Conservation (phyloP, 371 early-diverging fungal species). For the Actinomortierella ambigua region DNA sequence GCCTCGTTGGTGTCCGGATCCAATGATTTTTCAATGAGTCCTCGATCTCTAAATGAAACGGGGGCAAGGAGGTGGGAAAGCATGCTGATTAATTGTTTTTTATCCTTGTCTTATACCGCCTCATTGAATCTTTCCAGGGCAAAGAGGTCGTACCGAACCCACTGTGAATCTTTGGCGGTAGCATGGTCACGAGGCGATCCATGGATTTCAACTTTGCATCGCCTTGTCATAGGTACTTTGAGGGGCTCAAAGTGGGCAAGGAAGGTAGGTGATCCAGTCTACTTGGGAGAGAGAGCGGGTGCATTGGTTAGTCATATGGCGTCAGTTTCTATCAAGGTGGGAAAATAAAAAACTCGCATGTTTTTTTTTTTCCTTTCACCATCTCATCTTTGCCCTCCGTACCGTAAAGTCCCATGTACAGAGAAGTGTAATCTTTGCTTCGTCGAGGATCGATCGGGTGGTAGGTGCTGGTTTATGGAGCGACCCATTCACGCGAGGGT, state of each 20-base stretch:
- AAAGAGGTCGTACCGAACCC: conserved; percentile 69
- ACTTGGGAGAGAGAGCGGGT: no score
- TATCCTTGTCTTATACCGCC: background rate
- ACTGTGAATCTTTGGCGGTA: conserved; percentile 66
- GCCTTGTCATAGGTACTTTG: conserved; percentile 23
- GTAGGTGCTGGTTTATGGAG: background rate
- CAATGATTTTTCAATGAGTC: conserved; percentile 18
- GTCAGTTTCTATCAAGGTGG: no score
- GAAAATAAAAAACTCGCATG: no score
- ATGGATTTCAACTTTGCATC: conserved; percentile 53
- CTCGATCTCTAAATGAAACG: conserved; percentile 47
- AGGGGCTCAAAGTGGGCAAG: conserved; percentile 54
- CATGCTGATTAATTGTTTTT: background rate
- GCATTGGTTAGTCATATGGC: no score
- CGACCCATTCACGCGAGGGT: background rate
- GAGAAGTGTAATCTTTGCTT: conserved; percentile 40
- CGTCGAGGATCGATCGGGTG: conserved; percentile 4
- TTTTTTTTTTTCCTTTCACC: no score
- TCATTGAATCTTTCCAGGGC: no score
- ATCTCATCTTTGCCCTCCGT: no score
- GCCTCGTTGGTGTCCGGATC: conserved; percentile 59
- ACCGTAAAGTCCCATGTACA: conserved; percentile 36
- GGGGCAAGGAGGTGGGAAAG: background rate
- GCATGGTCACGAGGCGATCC: conserved; percentile 53
- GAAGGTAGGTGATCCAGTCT: conserved; percentile 33